Evolutionary conservation across 257 asterid species (phyloP).

Genomic region (Solanum lycopersicoides): DNA sequence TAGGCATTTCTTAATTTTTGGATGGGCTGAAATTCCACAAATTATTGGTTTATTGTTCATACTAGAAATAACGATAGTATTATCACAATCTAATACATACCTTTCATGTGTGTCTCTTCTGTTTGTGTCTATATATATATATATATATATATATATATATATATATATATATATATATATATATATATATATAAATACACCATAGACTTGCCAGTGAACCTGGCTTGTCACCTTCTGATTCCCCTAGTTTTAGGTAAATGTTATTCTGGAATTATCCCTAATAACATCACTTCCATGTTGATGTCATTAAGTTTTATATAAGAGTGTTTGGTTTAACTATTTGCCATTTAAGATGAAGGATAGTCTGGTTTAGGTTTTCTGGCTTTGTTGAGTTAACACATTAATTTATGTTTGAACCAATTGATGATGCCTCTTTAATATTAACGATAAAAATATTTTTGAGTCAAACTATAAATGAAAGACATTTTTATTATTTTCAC

Average conservation of each 20-base stretch:
- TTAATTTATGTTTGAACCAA: not conserved
- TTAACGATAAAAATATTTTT: no score
- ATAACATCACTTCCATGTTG: not conserved
- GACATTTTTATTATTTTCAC: no score
- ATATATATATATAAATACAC: not conserved
- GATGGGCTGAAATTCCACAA: no score
- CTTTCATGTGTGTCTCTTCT: no score
- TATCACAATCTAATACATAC: no score
- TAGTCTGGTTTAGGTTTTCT: not conserved
- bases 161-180: no score
- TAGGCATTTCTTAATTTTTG: no score
- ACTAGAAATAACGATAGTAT: no score
- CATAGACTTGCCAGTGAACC: slow-evolving; percentile 62
- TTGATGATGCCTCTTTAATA: not conserved
- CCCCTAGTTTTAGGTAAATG: slow-evolving; percentile 62
- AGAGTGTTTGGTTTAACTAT: not conserved
- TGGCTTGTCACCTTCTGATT: slow-evolving; percentile 51
- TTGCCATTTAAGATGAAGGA: not conserved
- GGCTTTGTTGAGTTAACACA: not conserved
- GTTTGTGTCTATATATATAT: no score
- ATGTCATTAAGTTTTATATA: not conserved
- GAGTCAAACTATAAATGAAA: no score
- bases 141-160: no score
- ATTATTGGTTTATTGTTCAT: no score
- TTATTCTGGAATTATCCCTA: not conserved